Conservation (phyloP, 371 early-diverging fungal species). For the Phascolomyces articulosus region DNA sequence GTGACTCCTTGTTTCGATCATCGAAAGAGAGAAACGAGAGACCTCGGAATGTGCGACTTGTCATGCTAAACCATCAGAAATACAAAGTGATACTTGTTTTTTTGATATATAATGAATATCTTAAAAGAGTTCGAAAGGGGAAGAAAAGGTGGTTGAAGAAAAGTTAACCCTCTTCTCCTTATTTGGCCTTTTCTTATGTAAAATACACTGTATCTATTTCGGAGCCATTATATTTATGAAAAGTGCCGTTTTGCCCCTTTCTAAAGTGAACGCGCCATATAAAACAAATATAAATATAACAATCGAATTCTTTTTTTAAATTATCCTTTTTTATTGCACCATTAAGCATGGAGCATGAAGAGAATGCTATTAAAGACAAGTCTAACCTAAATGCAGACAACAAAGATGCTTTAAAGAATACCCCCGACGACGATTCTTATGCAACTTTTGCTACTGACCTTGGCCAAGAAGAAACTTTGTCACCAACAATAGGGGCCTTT, state of each 20-base stretch:
- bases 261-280: neutral
- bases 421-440: slow-evolving; percentile 5
- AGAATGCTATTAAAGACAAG: neutral
- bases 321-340: neutral
- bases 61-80: too few relatives aligned
- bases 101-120: too few relatives aligned
- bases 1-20: neutral
- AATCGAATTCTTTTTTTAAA: neutral
- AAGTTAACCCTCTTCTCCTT: too few relatives aligned
- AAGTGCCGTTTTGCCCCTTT: neutral
- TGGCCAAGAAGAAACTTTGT: slow-evolving; percentile 3
- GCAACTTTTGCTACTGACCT: neutral
- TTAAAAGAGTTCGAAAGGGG: too few relatives aligned
- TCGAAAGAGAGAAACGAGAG: neutral
- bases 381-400: neutral
- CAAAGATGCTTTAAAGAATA: neutral
- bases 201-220: neutral
- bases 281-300: too few relatives aligned
- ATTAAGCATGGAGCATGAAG: slow-evolving; percentile 1
- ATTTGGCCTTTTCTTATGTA: too few relatives aligned
- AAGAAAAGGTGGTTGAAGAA: too few relatives aligned
- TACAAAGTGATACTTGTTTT: too few relatives aligned
- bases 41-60: neutral
- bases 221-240: neutral
- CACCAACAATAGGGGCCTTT: slow-evolving; percentile 14